Base-by-base conservation (phyloP, 805 yeast species). In the Wickerhamomyces bisporus region DNA sequence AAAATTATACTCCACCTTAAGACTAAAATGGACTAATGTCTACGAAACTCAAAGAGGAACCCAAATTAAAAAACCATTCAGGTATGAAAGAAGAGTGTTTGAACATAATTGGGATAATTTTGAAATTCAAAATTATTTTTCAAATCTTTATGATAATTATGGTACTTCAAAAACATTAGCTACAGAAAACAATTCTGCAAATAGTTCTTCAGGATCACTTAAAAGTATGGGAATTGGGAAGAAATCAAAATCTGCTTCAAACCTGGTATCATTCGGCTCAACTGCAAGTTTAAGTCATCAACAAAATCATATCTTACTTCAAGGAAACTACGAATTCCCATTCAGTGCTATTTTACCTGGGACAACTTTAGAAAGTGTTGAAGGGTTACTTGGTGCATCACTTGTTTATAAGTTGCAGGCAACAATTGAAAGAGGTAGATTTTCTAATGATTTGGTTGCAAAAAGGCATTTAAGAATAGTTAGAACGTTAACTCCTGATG, bases 271-370 rank as follows among this genome's bases (percentile, higher is more conserved):
- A 3, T 47, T 62, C 27, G 56, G 62, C 4, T 57, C 62, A 1
- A 48, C 50, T 14, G 40, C 52, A 35, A 49, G 44, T 18, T 38
- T 54, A 12, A 27, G 36, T 15, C 42, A 42, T 11, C 34, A 39
- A 16, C 62, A 55, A 10, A 41, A 58, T 24, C 75, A 73, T 42
- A 61, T 70, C 5, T 57, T 84, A 39, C 70, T 68, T 1, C 77
- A 73, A 43, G 98, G 98, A 0, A 85, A 85, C 58, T 88, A 91
- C 55, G 95, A 85, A 53, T 77, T 93, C 50, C 97, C 98, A 0
- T 93, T 93, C 57, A 81, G 81, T 44, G 74, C 91, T 0, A 71
- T 88, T 18, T 55, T 91, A 17, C 96, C 96, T 0, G 98, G 98
- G 1, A 70, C 79, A 27, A 70, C 84, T 32, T 79, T 87, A 2